Conservation (phyloP, 2,329 filamentous ascomycete species). For the Ustulina deusta region DNA sequence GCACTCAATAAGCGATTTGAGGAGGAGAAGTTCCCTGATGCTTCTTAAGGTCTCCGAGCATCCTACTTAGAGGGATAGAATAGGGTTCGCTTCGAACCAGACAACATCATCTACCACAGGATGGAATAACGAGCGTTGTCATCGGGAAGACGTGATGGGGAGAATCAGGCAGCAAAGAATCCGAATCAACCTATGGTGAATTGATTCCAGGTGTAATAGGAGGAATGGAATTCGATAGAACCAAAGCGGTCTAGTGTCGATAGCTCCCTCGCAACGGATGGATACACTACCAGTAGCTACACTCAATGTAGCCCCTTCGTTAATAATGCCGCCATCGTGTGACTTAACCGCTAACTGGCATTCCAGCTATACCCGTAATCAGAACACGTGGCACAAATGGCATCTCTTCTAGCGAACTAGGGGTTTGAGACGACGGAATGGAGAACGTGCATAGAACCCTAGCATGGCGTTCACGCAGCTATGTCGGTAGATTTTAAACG, state of each 20-base stretch:
- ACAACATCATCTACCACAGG: background rate
- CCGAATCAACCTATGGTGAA: background rate
- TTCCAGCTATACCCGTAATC: too few relatives aligned
- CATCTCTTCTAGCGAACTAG: background rate
- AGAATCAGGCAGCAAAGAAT: background rate
- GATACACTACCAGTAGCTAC: too few relatives aligned
- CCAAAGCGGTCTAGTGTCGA: background rate
- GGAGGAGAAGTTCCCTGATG: background rate
- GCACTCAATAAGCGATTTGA: slow-evolving; percentile 2
- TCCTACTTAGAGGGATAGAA: background rate
- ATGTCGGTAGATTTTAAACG: background rate
- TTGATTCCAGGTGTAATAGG: background rate
- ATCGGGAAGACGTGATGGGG: background rate
- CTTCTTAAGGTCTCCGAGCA: background rate
- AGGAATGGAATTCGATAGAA: background rate
- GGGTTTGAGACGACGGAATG: background rate
- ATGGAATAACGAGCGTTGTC: too few relatives aligned
- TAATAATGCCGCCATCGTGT: background rate
- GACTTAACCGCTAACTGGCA: background rate
- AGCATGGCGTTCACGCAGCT: background rate
- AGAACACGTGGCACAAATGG: background rate
- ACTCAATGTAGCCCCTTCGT: background rate
- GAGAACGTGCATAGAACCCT: background rate
- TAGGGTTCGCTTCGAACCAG: background rate
- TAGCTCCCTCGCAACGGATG: background rate